Evolutionary conservation across 140 eudicot genomes (phyloP), one percentile per base, ranked within the genome.

Genomic region (Oenanthe javanica): DNA sequence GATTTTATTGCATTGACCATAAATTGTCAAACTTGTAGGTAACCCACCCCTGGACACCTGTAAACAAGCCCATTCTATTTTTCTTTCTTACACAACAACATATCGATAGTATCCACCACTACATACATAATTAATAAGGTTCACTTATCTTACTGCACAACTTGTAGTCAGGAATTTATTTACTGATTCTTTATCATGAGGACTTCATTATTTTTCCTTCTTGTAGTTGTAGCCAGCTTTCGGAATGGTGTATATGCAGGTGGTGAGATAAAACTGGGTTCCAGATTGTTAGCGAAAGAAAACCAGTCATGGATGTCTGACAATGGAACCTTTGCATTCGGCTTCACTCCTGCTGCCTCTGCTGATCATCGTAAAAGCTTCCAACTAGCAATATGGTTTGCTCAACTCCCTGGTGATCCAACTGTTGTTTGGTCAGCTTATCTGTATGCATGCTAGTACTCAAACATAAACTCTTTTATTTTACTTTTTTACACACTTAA

Each of bases 271-370:
- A 82, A 81, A 2, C 48, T 86, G 82, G 97, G 97, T 9, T 90
- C 97, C 18, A 87, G 91, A 79, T 80, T 94, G 78, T 75, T 83
- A 16, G 99, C 99, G 31, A 84, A 83, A 15, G 87, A 84, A 21
- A 78, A 90, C 38, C 83, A 78, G 72, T 85, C 91, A 49, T 94
- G 99, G 99, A 85, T 85, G 55, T 94, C 99, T 0, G 84, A 81
- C 21, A 94, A 94, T 50, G 89, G 92, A 23, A 92, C 99, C 36
- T 94, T 94, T 82, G 99, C 97, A 19, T 89, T 94, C 42, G 99
- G 99, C 78, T 94, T 94, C 83, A 85, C 81, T 71, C 91, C 89
- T 0, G 42, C 77, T 1, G 50, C 21, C 48, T 80, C 21, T 47
- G 63, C 80, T 16, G 52, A 21, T 74, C 57, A 80, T 16, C 49